A percentile compares a stretch with the other conserved stretches of the same genome.
Conservation (phyloP, 177 flowering plant genomes). For the Tripterygium wilfordii region DNA sequence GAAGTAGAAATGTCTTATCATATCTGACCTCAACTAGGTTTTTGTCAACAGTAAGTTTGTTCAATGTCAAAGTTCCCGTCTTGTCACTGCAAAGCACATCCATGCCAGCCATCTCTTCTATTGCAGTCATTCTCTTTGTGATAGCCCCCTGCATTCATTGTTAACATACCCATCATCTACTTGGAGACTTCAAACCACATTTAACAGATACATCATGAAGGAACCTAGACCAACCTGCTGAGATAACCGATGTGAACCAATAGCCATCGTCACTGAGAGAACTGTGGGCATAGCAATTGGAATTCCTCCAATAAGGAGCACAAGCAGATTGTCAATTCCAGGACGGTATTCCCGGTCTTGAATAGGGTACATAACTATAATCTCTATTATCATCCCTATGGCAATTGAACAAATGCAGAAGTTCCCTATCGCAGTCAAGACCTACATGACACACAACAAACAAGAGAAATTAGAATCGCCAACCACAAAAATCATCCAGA, state of each 20-base stretch:
- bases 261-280: slow-evolving; percentile 97
- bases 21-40: slow-evolving; percentile 79
- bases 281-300: slow-evolving; percentile 99
- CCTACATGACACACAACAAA: slow-evolving; percentile 37
- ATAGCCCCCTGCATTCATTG: slow-evolving; percentile 75
- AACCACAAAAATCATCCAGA: background rate
- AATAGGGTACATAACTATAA: slow-evolving; percentile 89
- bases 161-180: background rate
- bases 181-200: background rate
- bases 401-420: slow-evolving; percentile 98
- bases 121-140: slow-evolving; percentile 98
- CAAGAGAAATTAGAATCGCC: slow-evolving; percentile 1
- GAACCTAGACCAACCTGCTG: slow-evolving; percentile 70
- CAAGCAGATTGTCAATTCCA: slow-evolving; percentile 94
- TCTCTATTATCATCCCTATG: slow-evolving; percentile 86
- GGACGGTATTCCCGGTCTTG: slow-evolving; percentile 83
- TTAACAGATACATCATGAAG: background rate
- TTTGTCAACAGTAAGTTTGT: slow-evolving; percentile 92
- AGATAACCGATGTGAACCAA: slow-evolving; percentile 90
- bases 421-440: slow-evolving; percentile 94
- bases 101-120: slow-evolving; percentile 99
- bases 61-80: slow-evolving; percentile 90
- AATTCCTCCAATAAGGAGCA: slow-evolving; percentile 96
- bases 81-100: slow-evolving; percentile 99
- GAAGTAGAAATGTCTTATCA: too few relatives aligned